phyloP scores from a whole-genome alignment of 176 grass and related monocot genomes.

The Miscanthus lutarioriparius region DNA sequence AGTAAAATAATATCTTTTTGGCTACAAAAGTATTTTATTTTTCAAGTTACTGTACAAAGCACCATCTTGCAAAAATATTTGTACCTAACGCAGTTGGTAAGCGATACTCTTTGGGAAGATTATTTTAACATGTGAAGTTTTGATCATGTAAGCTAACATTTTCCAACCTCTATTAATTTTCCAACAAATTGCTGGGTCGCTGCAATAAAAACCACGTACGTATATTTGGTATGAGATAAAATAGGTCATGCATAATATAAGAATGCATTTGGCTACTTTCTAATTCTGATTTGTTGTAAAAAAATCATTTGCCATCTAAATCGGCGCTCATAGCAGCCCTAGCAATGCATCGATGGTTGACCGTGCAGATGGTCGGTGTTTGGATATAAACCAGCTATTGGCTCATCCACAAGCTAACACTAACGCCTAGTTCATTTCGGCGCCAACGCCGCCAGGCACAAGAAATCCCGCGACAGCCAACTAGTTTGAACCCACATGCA shows the following conservation, averaged over 20 bases:
- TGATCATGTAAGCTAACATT: neutral
- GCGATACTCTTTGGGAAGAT: neutral
- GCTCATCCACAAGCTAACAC: neutral
- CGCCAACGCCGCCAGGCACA: accelerated
- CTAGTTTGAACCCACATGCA: neutral
- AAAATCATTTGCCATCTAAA: neutral
- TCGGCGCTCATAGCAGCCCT: neutral
- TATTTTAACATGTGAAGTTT: neutral
- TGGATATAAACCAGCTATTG: accelerated
- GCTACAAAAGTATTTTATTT: neutral
- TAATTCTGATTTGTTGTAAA: neutral
- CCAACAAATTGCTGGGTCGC: no score
- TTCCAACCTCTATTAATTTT: neutral
- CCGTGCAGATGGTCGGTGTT: accelerated
- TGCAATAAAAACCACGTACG: no score
- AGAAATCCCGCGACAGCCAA: neutral
- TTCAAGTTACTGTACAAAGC: neutral
- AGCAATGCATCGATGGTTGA: no score
- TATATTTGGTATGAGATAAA: neutral
- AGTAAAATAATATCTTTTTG: neutral
- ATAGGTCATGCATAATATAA: neutral
- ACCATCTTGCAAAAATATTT: neutral
- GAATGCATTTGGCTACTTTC: neutral
- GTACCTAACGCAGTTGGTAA: neutral
- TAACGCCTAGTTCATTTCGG: no score